Percentiles rank a stretch among this genome's conserved stretches.
These are phyloP conservation scores for Bruguiera parviflora DNA, from an alignment of 345 rosid genomes.

Conservation along the genomic window DNA sequence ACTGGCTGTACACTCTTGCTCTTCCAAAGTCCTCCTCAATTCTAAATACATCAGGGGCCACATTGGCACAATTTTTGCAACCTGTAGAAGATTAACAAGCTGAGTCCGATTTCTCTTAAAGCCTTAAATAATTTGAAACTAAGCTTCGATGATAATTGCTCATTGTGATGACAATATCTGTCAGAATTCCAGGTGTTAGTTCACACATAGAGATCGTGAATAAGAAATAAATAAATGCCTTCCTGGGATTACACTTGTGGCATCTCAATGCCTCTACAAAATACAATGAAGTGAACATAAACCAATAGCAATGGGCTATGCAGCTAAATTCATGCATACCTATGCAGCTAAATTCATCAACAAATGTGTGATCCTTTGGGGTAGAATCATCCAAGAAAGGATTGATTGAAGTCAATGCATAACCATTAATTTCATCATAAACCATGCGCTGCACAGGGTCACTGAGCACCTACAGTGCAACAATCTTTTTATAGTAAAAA, in stretches of 20 bases:
- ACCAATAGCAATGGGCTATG: neutral
- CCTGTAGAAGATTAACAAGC: conserved; percentile 39
- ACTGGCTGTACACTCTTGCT: conserved; percentile 77
- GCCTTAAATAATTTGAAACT: too few relatives aligned
- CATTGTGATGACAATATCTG: too few relatives aligned
- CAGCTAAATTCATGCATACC: conserved; percentile 38
- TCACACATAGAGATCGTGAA: too few relatives aligned
- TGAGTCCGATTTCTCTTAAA: too few relatives aligned
- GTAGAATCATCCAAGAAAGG: conserved; percentile 78
- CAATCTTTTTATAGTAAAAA: neutral
- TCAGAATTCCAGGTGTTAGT: too few relatives aligned
- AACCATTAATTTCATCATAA: conserved; percentile 96
- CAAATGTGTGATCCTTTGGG: conserved; percentile 70
- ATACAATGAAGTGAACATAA: too few relatives aligned
- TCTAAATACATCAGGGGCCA: conserved; percentile 61
- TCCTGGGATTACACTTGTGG: too few relatives aligned
- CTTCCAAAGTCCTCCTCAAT: conserved; percentile 96
- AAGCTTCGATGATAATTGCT: too few relatives aligned
- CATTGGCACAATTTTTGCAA: conserved; percentile 89
- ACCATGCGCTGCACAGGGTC: conserved; percentile 94
- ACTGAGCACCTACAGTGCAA: conserved; percentile 76
- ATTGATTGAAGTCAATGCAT: conserved; percentile 69
- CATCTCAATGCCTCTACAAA: too few relatives aligned
- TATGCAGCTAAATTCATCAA: conserved; percentile 96
- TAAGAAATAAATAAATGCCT: too few relatives aligned